These are phyloP conservation scores for Coprinellus micaceus DNA, from an alignment of 768 basidiomycete species.

Conservation along the genomic window DNA sequence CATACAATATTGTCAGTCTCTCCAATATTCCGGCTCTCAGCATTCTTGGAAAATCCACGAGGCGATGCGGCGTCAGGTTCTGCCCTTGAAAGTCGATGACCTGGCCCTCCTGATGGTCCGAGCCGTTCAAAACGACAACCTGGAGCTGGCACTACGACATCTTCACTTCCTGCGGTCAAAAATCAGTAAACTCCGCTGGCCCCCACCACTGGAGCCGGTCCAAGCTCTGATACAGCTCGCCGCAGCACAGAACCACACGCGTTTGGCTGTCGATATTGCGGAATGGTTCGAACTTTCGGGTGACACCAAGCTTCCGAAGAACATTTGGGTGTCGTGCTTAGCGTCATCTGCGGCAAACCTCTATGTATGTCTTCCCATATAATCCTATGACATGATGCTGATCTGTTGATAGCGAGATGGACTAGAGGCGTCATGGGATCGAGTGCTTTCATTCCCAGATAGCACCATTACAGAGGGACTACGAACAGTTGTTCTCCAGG, in stretches of 20 bases:
- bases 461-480: background rate
- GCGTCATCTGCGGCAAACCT: slow-evolving; percentile 57
- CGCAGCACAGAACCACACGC: slow-evolving; percentile 50
- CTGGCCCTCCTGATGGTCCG: slow-evolving; percentile 53
- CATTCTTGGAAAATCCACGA: slow-evolving; percentile 48
- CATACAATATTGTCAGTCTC: slow-evolving; percentile 35
- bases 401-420: background rate
- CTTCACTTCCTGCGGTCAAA: slow-evolving; percentile 59
- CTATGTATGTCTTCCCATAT: slow-evolving; percentile 53
- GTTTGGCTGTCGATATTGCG: slow-evolving; percentile 71
- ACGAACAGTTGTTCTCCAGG: background rate
- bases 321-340: slow-evolving; percentile 67
- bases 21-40: slow-evolving; percentile 33
- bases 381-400: background rate
- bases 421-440: background rate
- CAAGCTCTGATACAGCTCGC: slow-evolving; percentile 53
- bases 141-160: slow-evolving; percentile 64
- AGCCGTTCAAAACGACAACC: slow-evolving; percentile 41
- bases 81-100: slow-evolving; percentile 50
- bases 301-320: slow-evolving; percentile 47
- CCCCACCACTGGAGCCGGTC: slow-evolving; percentile 33
- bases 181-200: slow-evolving; percentile 13
- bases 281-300: slow-evolving; percentile 54
- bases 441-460: background rate
- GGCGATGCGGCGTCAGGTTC: slow-evolving; percentile 48